Percentiles rank a stretch among this genome's conserved stretches.
phyloP scores from a whole-genome alignment of 2,329 filamentous ascomycete genomes.

The Cylindrodendrum hubeiense region DNA sequence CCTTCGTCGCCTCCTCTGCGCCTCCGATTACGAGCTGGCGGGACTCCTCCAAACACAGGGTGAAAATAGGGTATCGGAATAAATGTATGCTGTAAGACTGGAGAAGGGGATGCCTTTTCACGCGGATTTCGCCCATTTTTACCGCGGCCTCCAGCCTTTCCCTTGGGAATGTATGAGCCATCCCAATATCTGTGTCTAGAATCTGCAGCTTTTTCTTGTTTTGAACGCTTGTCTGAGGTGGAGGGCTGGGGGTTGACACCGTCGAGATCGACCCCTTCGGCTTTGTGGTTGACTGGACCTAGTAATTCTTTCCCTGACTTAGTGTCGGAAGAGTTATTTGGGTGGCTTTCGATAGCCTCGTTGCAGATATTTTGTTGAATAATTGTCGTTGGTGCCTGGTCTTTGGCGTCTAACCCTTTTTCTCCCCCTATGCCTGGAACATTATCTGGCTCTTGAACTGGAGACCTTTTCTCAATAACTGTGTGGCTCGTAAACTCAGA shows the following conservation, averaged over 20 bases:
- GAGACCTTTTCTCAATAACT: not conserved
- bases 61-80: not conserved
- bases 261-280: not conserved
- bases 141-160: not conserved
- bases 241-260: not conserved
- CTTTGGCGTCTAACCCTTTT: not conserved
- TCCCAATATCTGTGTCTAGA: not conserved
- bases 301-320: not conserved
- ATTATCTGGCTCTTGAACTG: not conserved
- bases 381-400: too few relatives aligned
- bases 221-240: not conserved
- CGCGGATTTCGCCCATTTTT: not conserved
- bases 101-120: not conserved
- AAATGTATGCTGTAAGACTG: not conserved
- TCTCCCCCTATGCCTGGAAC: not conserved
- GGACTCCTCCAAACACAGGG: not conserved
- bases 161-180: not conserved
- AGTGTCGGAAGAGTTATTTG: not conserved
- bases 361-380: not conserved
- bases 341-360: not conserved
- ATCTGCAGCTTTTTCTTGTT: not conserved
- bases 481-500: not conserved
- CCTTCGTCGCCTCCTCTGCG: not conserved
- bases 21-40: not conserved
- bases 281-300: not conserved